Conservation (phyloP, 1,284 basidiomycete species). For the Ustilago crameri region DNA sequence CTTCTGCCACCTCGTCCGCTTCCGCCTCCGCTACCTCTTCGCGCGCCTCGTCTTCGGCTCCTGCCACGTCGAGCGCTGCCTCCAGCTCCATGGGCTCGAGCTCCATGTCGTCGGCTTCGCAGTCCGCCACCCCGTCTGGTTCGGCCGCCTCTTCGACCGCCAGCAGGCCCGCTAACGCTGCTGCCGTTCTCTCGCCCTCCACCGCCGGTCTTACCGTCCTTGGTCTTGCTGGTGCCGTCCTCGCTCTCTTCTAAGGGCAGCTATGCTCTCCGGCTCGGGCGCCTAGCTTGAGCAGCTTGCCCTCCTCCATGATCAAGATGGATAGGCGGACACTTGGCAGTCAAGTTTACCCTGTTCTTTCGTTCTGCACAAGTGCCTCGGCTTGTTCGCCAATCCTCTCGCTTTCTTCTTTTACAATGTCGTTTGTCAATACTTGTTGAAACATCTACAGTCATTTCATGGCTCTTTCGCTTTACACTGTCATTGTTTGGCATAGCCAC, state of each 20-base stretch:
- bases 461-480: background rate
- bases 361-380: slow-evolving; percentile 3
- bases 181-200: slow-evolving; percentile 45
- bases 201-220: slow-evolving; percentile 44
- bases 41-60: slow-evolving; percentile 7
- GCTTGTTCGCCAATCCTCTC: slow-evolving; percentile 8
- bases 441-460: slow-evolving; percentile 1
- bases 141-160: slow-evolving; percentile 15
- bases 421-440: slow-evolving; percentile 21
- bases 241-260: slow-evolving; percentile 41
- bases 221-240: slow-evolving; percentile 42
- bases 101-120: slow-evolving; percentile 2
- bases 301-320: background rate
- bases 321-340: background rate
- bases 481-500: background rate
- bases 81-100: slow-evolving; percentile 16
- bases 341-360: slow-evolving; percentile 1
- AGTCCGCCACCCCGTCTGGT: slow-evolving; percentile 1
- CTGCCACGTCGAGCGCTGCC: slow-evolving; percentile 5
- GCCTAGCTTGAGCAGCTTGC: background rate
- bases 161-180: slow-evolving; percentile 23
- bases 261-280: no score
- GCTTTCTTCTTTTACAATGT: slow-evolving; percentile 14
- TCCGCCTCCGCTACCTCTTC: slow-evolving; percentile 20
- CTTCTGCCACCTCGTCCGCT: slow-evolving; percentile 11